Base-by-base conservation (phyloP, 1,284 basidiomycete species). In the Porodaedalea pini region DNA sequence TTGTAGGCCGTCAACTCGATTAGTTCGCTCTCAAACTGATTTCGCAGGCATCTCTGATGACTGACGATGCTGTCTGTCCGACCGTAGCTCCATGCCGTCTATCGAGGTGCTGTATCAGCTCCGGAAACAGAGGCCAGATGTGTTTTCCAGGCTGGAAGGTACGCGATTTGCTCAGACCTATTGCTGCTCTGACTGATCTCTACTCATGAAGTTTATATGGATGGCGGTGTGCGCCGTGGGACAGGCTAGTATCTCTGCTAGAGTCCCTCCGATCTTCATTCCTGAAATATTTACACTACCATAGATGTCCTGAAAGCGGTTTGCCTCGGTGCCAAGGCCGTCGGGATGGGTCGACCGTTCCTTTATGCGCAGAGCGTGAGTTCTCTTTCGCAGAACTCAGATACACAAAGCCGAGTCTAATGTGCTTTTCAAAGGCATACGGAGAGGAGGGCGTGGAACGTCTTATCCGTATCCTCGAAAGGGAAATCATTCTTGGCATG, bases 281-380 rank as follows among this genome's bases (percentile, higher is more conserved):
- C 55, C 13, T 31, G n/a, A n/a, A n/a, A n/a, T n/a, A n/a, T 37
- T 4, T 21, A 37, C 21, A 31, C 48, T 25, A 34, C 25, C 34
- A 7, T 60, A 78, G 93, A 95, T 70, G 86, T 96, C 6, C 73
- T 98, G 54, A 98, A 98, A 72, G 93, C 94, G 0, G 72, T 98
- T 2, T 95, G 92, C 63, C 76, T 98, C 25, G 95, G 94, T 37
- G 95, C 94, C 1, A 88, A 77, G 62, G 93, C 90, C 3, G 93
- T 96, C 4, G 94, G 95, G 1, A 75, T 98, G 23, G 94, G 94
- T 0, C 81, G 94, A 29, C 82, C 90, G 0, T 94, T 96, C 77
- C 76, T 97, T n/a, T 95, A 90, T 66, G 92, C 91, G 0, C 92
- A 95, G 73, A 90, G 89, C 65, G 88, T 89, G 70, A 66, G 82